Conservation (phyloP, 1,284 basidiomycete species). For the Ustilago sp. region DNA sequence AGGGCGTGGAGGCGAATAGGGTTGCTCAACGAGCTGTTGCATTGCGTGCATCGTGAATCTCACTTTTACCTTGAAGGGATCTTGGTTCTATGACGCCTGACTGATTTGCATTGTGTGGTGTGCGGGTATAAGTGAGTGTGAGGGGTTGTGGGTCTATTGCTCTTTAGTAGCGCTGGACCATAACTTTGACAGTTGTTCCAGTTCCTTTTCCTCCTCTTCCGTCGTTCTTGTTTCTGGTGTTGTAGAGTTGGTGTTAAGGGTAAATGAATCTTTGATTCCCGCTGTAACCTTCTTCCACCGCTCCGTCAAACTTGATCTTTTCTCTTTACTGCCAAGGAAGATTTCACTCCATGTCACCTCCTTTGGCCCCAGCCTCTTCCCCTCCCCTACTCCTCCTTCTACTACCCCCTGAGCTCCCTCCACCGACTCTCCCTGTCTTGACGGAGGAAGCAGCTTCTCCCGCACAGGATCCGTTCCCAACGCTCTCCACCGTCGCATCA, state of each 20-base stretch:
- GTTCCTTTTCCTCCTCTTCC: conserved; percentile 19
- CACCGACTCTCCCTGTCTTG: not conserved
- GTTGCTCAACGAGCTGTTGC: conserved; percentile 66
- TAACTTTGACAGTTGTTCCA: conserved; percentile 23
- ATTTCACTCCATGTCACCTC: conserved; percentile 45
- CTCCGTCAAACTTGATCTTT: conserved; percentile 18
- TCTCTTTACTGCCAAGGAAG: conserved; percentile 33
- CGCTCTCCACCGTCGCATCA: conserved; percentile 23
- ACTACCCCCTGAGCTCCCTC: not conserved
- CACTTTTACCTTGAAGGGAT: not conserved
- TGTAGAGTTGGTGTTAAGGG: not conserved
- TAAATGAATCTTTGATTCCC: conserved; percentile 29
- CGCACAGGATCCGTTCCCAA: conserved; percentile 15
- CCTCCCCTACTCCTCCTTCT: not conserved
- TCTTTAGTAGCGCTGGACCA: conserved; percentile 23
- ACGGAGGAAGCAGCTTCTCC: not conserved
- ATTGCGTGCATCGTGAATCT: conserved; percentile 51
- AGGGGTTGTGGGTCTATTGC: not conserved
- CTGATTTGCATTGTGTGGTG: conserved; percentile 4
- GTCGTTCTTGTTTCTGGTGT: not conserved
- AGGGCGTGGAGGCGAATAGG: conserved; percentile 27
- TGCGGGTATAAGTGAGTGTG: conserved; percentile 8
- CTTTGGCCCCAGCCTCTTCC: conserved; percentile 9
- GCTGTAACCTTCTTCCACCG: conserved; percentile 28
- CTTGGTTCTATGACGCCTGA: not conserved